Evolutionary conservation across 2,329 filamentous ascomycete genomes (phyloP), one percentile per base, ranked within the genome.

Genomic region (Teratosphaeriaceae sp.): DNA sequence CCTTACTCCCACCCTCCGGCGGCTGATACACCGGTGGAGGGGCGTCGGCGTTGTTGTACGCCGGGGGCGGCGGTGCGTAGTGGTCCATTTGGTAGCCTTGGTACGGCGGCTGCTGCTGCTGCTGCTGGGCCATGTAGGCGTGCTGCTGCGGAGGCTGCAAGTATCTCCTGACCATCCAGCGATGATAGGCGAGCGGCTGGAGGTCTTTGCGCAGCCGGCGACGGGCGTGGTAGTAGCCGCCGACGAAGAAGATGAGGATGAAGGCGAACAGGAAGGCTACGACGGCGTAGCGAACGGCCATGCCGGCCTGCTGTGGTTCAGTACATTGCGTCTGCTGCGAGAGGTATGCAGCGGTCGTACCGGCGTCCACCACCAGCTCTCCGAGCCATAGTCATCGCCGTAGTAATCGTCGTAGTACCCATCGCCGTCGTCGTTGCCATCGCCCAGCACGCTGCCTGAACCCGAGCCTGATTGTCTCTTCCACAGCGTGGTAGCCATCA

Each of bases 201-300:
- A 80, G 68, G 1, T 84, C 84, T 61, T 80, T 82, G 47, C 69
- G 72, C 50, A 89, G 70, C 36, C 86, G 74, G 35, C 67, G 66
- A 60, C 78, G 78, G 35, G 85, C 86, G 64, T 90, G 86, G 36
- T 77, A 65, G 62, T 84, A 84, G 47, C 84, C 84, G 46, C 78
- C 71, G 42, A 85, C 52, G 55, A 88, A 70, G 71, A 80, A 87
- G 31, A 72, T 55, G 40, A 78, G 61, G 56, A 86, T 65, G 46
- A 79, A 43, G 43, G 73, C 45, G 54, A 85, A 69, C 51, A 90
- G 60, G 48, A 70, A 66, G 47, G 76, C 74, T 57, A 89, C 78
- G 46, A 90, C 66, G 36, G 75, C 72, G 78, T 84, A 90, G 64
- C 86, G 85, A 55, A 88, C 38, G 13, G 47, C 47, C 36, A 47